phyloP scores from a whole-genome alignment of 2,329 filamentous ascomycete genomes.

The Clarireedia monteithiana region DNA sequence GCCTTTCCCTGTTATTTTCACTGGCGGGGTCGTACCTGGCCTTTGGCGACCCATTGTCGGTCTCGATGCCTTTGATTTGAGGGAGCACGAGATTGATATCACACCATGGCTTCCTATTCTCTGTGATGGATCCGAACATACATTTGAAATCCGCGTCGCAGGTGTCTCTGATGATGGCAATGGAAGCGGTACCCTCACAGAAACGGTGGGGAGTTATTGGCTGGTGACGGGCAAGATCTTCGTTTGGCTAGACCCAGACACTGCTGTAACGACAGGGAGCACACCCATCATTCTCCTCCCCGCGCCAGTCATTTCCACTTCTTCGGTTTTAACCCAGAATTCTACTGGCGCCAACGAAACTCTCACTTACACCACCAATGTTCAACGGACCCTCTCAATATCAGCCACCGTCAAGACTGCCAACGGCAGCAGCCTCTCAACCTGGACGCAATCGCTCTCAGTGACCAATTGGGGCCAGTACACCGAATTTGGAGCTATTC shows the following conservation, averaged over 20 bases:
- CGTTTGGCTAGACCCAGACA: conserved; percentile 55
- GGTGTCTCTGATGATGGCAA: conserved; percentile 51
- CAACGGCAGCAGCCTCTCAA: conserved; percentile 32
- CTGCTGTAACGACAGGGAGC: conserved; percentile 44
- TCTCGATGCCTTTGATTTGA: conserved; percentile 69
- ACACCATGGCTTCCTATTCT: conserved; percentile 66
- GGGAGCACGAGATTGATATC: conserved; percentile 76
- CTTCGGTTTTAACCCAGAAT: conserved; percentile 38
- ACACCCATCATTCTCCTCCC: conserved; percentile 27
- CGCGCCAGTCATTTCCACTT: conserved; percentile 42
- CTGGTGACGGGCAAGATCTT: conserved; percentile 74
- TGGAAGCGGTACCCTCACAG: conserved; percentile 40
- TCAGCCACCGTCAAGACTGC: conserved; percentile 44
- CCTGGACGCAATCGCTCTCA: conserved; percentile 52
- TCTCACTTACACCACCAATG: conserved; percentile 49
- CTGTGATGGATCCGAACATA: conserved; percentile 56
- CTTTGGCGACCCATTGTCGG: conserved; percentile 75
- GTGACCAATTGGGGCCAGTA: conserved; percentile 50
- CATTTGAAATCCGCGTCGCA: conserved; percentile 58
- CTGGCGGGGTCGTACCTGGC: conserved; percentile 68
- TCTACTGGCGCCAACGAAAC: conserved; percentile 49
- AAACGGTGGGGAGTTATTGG: conserved; percentile 60
- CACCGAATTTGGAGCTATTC: conserved; percentile 45
- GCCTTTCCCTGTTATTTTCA: conserved; percentile 79
- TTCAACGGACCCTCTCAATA: conserved; percentile 47